Evolutionary conservation across 371 early-diverging fungal genomes (phyloP).

Genomic region (Saksenaea oblongispora): DNA sequence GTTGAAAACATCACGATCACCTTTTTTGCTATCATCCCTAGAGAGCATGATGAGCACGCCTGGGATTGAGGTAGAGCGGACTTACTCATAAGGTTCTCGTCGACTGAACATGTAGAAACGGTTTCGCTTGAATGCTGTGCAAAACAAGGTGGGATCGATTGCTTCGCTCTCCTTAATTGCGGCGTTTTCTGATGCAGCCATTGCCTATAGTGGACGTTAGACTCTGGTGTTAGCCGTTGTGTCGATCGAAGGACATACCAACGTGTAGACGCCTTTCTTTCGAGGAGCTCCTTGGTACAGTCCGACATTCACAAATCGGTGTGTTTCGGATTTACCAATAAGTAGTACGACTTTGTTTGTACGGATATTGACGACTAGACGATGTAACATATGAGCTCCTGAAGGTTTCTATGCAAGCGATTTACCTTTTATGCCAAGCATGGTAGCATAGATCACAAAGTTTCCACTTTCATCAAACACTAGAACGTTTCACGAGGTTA

Average conservation of each 20-base stretch:
- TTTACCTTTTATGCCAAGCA: constrained; percentile 89
- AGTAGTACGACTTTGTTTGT: constrained; percentile 84
- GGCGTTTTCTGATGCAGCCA: constrained; percentile 90
- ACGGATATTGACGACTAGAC: constrained; percentile 70
- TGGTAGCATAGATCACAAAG: constrained; percentile 87
- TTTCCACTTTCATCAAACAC: constrained; percentile 93
- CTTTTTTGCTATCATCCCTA: constrained; percentile 58
- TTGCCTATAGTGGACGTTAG: constrained; percentile 51
- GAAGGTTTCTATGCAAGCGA: background rate
- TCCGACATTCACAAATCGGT: constrained; percentile 87
- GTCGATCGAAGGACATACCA: too few species aligned
- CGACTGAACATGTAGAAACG: constrained; percentile 92
- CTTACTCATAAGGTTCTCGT: constrained; percentile 82
- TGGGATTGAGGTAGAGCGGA: background rate
- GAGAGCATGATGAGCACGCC: background rate
- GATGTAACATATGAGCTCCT: background rate
- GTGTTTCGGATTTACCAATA: constrained; percentile 88
- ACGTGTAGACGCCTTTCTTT: constrained; percentile 72
- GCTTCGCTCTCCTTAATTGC: constrained; percentile 69
- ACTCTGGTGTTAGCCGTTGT: too few species aligned
- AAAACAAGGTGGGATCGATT: constrained; percentile 85
- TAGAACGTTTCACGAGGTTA: constrained; percentile 11
- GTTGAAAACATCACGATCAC: constrained; percentile 93
- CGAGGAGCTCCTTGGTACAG: constrained; percentile 90
- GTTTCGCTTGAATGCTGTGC: constrained; percentile 88